Base-by-base conservation (phyloP, 176 grass and related monocot species). In the Ensete glaucum region DNA sequence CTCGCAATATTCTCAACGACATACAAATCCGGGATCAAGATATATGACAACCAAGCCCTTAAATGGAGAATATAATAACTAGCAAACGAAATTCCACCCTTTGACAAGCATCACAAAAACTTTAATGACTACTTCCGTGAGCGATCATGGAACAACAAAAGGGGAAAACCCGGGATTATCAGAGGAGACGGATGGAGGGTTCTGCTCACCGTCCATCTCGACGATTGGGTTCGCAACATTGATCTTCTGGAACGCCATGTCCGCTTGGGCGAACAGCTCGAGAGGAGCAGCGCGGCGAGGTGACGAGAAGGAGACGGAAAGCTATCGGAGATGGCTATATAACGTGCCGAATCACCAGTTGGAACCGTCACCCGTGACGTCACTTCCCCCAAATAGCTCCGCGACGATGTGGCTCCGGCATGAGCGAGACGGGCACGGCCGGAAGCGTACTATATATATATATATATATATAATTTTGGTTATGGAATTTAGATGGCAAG, bases 141-240 rank as follows among this genome's bases (percentile, higher is more conserved):
- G 21, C 11, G 22, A 65, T 65, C 21, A 11, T 12, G 26, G 9
- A 26, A 24, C 11, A 2, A n/a, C 3, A 60, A 21, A 12, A 26
- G 24, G 13, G 10, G 16, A n/a, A 17, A 9, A 17, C 19, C 16
- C 9, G 9, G 12, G 2, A 8, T 9, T 52, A 19, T 34, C 8
- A 16, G 48, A 11, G 20, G 15, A 50, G 48, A 19, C 16, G 17
- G 57, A 50, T 51, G 50, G 16, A 10, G 10, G 67, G 48, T 52
- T n/a, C 29, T 10, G 48, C 87, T 79, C 50, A 98, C 94, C 95
- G 52, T 99, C 95, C 90, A 99, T 99, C 90, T 99, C 95, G 64
- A 99, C 95, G 75, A 94, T 86, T 58, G 95, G 95, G 54, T 94
- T 99, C n/a, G 52, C 20, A 13, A 74, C 72, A 17, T 57, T 74